Base-by-base conservation (phyloP, 352 stramenopile genomes). In the Lagenidium sp. region DNA sequence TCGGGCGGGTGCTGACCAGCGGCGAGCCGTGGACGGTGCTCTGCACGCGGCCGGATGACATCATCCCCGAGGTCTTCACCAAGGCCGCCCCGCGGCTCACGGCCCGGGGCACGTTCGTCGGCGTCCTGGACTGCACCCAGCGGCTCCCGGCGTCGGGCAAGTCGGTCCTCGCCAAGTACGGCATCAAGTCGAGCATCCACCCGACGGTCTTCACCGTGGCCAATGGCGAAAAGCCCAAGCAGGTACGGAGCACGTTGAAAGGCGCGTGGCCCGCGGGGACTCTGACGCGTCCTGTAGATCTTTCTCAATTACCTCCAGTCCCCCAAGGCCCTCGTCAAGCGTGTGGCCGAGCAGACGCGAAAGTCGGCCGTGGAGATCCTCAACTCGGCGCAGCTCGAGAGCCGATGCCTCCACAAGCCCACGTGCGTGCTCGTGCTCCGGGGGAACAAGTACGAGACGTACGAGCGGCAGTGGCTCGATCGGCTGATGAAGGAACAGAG, bases 11-110 rank as follows among this genome's bases (percentile, higher is more conserved):
- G 15, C 88, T 93, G 47, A 68, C 60, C 51, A 90, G 77, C 0
- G 78, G 78, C 2, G 80, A 93, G 51, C 78, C 80, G 6, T 93
- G 80, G 77, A 57, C 86, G 20, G 77, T 93, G 53, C 59, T 93
- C 8, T 93, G 80, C 50, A 58, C 64, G 11, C 65, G 70, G 12
- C 65, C 72, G 3, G 69, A 93, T 31, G 72, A 85, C 23, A 59
- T 82, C 7, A 50, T 93, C 20, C 77, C 80, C 1, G 74, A 85
- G 16, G 68, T 82, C 2, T 90, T 87, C 40, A 66, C 70, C 35
- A 74, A 90, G 39, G 68, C 73, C 36, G 57, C 77, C 38, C 50
- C 63, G 43, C 73, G 66, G 0, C 60, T 93, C 12, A n/a, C n/a
- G n/a, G 58, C 53, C 4, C 68, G 61, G 44, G 75, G 77, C 45